Evolutionary conservation across 495 filamentous ascomycete species (phyloP).

Genomic region (Penicillium nucicola): DNA sequence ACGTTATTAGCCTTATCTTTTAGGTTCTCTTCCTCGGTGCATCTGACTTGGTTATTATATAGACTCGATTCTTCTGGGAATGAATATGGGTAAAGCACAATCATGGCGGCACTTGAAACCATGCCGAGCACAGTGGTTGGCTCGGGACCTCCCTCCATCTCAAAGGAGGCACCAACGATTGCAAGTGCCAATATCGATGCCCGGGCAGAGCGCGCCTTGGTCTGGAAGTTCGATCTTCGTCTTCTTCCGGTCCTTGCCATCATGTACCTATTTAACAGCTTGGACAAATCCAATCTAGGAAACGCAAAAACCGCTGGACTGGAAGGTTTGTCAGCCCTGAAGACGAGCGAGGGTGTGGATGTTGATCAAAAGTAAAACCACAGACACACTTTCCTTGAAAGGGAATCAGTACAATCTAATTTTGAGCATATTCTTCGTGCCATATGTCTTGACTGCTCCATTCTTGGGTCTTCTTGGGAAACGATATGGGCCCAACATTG

Average conservation of each 20-base stretch:
- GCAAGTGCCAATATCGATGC: slow-evolving; percentile 9
- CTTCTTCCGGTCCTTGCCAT: slow-evolving; percentile 60
- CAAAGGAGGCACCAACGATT: neutral
- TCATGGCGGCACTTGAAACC: neutral
- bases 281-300: slow-evolving; percentile 65
- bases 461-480: slow-evolving; percentile 63
- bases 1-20: too few relatives aligned
- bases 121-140: neutral
- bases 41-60: too few relatives aligned
- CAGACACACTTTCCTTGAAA: slow-evolving; percentile 44
- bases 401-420: slow-evolving; percentile 65
- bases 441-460: slow-evolving; percentile 64
- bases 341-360: too few relatives aligned
- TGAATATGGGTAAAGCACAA: neutral
- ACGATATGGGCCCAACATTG: slow-evolving; percentile 56
- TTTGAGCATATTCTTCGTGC: slow-evolving; percentile 68
- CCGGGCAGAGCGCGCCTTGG: slow-evolving; percentile 22
- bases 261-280: slow-evolving; percentile 64
- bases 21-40: too few relatives aligned
- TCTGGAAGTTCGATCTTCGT: slow-evolving; percentile 57
- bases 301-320: slow-evolving; percentile 69
- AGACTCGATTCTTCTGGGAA: too few relatives aligned
- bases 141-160: neutral
- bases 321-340: slow-evolving; percentile 28
- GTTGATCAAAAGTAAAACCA: neutral